phyloP scores from a whole-genome alignment of 139 green algal genomes.

The Astrephomene gubernaculifera region DNA sequence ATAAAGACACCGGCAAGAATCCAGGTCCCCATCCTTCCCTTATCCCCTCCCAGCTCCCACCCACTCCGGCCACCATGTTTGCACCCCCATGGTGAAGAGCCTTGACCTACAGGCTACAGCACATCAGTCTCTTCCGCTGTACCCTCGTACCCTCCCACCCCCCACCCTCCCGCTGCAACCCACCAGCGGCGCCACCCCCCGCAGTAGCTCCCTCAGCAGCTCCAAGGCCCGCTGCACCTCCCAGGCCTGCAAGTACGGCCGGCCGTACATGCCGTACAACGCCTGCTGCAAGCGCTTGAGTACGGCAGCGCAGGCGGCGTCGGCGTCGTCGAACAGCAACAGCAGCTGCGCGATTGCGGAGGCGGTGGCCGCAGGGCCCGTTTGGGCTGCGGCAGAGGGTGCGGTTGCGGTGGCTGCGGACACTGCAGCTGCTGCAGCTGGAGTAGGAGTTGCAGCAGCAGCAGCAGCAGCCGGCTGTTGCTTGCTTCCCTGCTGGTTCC shows the following conservation, averaged over 20 bases:
- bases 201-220: constrained; percentile 36
- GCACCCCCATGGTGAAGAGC: no score
- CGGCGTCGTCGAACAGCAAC: constrained; percentile 11
- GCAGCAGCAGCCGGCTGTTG: not conserved
- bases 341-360: constrained; percentile 4
- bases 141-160: not conserved
- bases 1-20: no score
- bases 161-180: not conserved
- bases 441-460: no score
- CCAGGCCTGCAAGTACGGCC: constrained; percentile 36
- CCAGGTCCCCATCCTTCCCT: no score
- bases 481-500: not conserved
- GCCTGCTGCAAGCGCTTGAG: not conserved
- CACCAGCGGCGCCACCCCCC: constrained; percentile 3
- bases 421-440: not conserved
- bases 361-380: not conserved
- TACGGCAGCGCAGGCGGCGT: not conserved
- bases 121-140: not conserved
- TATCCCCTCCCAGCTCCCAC: no score
- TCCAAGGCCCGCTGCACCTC: constrained; percentile 22
- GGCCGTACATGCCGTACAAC: constrained; percentile 36
- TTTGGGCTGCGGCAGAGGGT: no score
- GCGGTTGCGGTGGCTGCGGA: no score
- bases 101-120: not conserved
- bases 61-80: no score